phyloP scores from a whole-genome alignment of 1,284 basidiomycete species.

The Sphaerobolus stellatus region DNA sequence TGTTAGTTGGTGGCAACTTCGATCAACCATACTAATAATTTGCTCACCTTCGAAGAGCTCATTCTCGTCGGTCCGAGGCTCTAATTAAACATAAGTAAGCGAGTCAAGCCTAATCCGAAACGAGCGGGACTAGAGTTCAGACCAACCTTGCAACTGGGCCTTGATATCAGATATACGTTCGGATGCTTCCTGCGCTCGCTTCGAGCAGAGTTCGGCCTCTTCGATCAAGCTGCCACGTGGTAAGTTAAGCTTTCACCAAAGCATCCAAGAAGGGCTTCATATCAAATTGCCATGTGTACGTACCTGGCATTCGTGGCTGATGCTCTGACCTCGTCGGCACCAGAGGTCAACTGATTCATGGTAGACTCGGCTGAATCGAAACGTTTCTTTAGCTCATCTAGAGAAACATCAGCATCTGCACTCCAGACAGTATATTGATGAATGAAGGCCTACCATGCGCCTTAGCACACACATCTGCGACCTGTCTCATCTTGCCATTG shows the following conservation, averaged over 20 bases:
- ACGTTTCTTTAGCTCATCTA: conserved; percentile 53
- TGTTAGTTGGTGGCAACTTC: conserved; percentile 6
- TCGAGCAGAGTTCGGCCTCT: conserved; percentile 54
- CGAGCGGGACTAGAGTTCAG: neutral
- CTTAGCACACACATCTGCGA: conserved; percentile 69
- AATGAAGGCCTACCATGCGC: conserved; percentile 55
- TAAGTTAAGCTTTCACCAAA: neutral
- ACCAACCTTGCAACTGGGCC: conserved; percentile 53
- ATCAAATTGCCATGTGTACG: conserved; percentile 20
- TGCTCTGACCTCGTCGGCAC: conserved; percentile 57
- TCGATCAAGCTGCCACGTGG: conserved; percentile 48
- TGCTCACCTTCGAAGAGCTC: conserved; percentile 54
- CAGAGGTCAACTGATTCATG: conserved; percentile 54
- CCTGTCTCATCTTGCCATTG: conserved; percentile 73
- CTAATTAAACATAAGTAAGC: neutral
- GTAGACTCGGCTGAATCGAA: conserved; percentile 55
- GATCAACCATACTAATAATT: too few relatives aligned
- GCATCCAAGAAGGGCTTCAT: neutral
- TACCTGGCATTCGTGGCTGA: conserved; percentile 51
- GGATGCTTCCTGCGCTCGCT: conserved; percentile 56
- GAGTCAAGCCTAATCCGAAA: too few relatives aligned
- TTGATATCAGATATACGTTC: conserved; percentile 56
- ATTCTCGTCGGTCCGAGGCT: conserved; percentile 31
- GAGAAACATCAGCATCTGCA: neutral
- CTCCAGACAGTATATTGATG: neutral